phyloP scores from a whole-genome alignment of 2,329 filamentous ascomycete genomes.

The Colletotrichum sp. region DNA sequence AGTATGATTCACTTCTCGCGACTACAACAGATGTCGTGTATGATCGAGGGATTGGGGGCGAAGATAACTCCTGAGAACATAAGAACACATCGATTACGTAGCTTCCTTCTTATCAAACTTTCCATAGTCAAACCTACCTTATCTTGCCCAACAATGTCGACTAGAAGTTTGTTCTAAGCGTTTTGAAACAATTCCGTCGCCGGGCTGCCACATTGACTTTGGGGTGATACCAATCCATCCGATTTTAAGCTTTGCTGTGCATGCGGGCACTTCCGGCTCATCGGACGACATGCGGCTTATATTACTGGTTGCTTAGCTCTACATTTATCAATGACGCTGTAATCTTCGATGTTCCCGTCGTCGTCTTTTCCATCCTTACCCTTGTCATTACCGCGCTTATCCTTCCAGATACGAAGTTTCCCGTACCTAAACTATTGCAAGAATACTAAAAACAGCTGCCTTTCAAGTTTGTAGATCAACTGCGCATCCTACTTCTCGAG shows the following conservation, averaged over 20 bases:
- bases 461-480: not conserved
- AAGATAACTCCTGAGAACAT: rapidly evolving
- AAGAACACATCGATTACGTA: not conserved
- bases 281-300: not conserved
- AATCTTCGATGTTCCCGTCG: not conserved
- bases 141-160: not conserved
- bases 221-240: not conserved
- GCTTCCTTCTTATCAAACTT: not conserved
- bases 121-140: not conserved
- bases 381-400: not conserved
- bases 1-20: not conserved
- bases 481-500: not conserved
- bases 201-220: not conserved
- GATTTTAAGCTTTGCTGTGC: not conserved
- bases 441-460: not conserved
- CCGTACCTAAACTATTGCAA: rapidly evolving
- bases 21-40: not conserved
- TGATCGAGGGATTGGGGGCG: not conserved
- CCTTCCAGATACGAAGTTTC: not conserved
- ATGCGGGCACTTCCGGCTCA: not conserved
- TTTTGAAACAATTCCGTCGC: not conserved
- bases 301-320: not conserved
- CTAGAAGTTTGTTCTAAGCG: not conserved
- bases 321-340: not conserved
- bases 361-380: not conserved